phyloP scores from a whole-genome alignment of 2,329 filamentous ascomycete species.

The Alternaria rosae region DNA sequence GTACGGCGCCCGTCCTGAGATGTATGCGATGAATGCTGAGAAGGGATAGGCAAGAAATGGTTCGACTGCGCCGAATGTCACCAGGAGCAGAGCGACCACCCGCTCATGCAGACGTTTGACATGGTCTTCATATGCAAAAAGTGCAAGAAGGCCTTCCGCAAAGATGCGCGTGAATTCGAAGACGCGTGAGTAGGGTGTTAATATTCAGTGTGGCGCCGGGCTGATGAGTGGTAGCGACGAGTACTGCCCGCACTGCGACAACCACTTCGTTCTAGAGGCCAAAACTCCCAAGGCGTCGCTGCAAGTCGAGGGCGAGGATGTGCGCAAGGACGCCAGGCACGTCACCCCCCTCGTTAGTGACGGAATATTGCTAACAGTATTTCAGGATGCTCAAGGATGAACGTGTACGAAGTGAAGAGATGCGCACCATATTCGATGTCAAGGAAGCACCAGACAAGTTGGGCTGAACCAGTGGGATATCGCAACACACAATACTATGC shows the following conservation, averaged over 20 bases:
- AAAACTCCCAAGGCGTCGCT: constrained; percentile 81
- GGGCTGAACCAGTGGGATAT: constrained; percentile 61
- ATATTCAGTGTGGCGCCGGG: neutral
- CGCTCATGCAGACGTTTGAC: constrained; percentile 78
- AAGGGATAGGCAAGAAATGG: constrained; percentile 81
- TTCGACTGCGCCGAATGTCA: constrained; percentile 99
- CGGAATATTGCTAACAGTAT: constrained; percentile 6
- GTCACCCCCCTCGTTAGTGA: neutral
- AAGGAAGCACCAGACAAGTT: constrained; percentile 77
- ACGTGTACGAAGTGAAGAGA: constrained; percentile 67
- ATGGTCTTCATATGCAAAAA: constrained; percentile 99
- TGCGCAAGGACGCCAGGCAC: constrained; percentile 76
- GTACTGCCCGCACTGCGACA: constrained; percentile 98
- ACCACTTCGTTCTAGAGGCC: constrained; percentile 95
- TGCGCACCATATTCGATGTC: constrained; percentile 77
- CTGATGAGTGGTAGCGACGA: constrained; percentile 70
- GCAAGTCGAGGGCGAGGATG: constrained; percentile 90
- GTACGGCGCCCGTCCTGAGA: constrained; percentile 60
- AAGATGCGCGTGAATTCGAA: constrained; percentile 90
- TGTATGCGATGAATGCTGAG: constrained; percentile 10
- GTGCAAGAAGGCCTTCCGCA: constrained; percentile 97
- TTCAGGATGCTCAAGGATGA: constrained; percentile 89
- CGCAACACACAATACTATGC: neutral
- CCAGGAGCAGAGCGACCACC: constrained; percentile 78
- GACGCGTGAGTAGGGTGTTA: constrained; percentile 61